Base-by-base conservation (phyloP, 164 flowering plant species). In the Akebia trifoliata region DNA sequence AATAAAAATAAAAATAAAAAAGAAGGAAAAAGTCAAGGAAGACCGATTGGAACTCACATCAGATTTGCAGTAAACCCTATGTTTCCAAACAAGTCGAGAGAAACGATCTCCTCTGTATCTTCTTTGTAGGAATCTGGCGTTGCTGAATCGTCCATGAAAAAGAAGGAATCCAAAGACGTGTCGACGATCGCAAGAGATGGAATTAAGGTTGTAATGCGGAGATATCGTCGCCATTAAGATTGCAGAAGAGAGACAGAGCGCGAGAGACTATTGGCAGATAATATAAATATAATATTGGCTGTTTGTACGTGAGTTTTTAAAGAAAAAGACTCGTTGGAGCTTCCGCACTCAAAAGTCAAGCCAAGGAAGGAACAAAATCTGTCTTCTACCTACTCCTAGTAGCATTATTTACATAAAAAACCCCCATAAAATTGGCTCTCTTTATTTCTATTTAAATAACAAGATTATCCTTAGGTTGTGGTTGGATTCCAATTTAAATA, bases 31-130 rank as follows among this genome's bases (percentile, higher is more conserved):
- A 49, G 5, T 8, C 11, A 24, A 15, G 49, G 26, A 50, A 7
- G 8, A 20, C 26, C n/a, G 6, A 3, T 10, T 5, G 6, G 5
- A 6, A 40, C 66, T 57, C 14, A 57, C 68, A 37, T 58, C 31
- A 1, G 63, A 65, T 36, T 53, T 40, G 57, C 63, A 59, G 46
- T 28, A 59, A 28, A 58, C 38, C 54, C 47, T 29, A 39, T 35
- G 52, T 54, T 45, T 43, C 50, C 48, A 7, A 8, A 26, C 14
- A 3, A 34, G 44, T 22, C 28, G 26, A 42, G 32, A 31, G 44
- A 17, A 42, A 32, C 31, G 34, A 2, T n/a, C 39, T 30, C 57
- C 30, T 39, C 50, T 20, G 4, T 25, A 12, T 20, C 56, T 39
- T 42, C 49, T 39, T 7, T 18, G 28, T 21, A 43, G n/a, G 36